Conservation (phyloP, 495 filamentous ascomycete genomes). For the Aspergillus homomorphus region DNA sequence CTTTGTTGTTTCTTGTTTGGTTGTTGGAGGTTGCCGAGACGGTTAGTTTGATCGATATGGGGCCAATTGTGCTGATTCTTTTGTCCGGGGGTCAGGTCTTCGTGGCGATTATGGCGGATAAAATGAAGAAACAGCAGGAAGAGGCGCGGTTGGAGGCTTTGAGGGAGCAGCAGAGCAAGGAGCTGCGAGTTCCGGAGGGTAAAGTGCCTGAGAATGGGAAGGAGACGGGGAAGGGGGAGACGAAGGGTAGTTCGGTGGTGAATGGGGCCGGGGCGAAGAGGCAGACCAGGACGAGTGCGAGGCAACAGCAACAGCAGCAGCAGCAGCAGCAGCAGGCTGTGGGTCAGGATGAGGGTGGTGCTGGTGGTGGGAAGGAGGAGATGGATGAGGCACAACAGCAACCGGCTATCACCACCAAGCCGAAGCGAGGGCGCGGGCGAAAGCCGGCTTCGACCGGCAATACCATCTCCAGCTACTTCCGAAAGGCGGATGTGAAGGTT, state of each 20-base stretch:
- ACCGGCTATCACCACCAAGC: conserved; percentile 8
- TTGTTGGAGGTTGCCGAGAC: too few relatives aligned
- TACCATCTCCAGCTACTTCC: conserved; percentile 55
- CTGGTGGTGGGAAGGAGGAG: conserved; percentile 18
- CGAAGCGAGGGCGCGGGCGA: conserved; percentile 29
- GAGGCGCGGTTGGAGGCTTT: conserved; percentile 48
- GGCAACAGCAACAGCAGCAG: too few relatives aligned
- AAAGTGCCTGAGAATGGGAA: too few relatives aligned
- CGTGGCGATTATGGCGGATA: conserved; percentile 56
- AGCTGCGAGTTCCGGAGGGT: too few relatives aligned
- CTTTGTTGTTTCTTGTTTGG: too few relatives aligned
- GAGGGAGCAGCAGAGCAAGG: conserved; percentile 37
- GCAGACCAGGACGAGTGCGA: conserved; percentile 31
- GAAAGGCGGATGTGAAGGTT: conserved; percentile 54
- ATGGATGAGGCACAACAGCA: conserved; percentile 3
- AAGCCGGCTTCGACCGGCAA: conserved; percentile 30
- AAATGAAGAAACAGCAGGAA: conserved; percentile 62
- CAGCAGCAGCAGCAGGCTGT: not conserved
- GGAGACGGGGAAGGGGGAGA: not conserved
- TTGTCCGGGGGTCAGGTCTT: conserved; percentile 32
- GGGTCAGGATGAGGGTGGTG: conserved; percentile 10
- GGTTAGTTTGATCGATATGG: too few relatives aligned
- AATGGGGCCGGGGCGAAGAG: conserved; percentile 19
- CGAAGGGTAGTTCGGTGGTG: conserved; percentile 18
- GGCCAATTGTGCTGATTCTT: conserved; percentile 1